Evolutionary conservation across 108 stramenopile species (phyloP).

Genomic region (Nannochloropsis oceanica): DNA sequence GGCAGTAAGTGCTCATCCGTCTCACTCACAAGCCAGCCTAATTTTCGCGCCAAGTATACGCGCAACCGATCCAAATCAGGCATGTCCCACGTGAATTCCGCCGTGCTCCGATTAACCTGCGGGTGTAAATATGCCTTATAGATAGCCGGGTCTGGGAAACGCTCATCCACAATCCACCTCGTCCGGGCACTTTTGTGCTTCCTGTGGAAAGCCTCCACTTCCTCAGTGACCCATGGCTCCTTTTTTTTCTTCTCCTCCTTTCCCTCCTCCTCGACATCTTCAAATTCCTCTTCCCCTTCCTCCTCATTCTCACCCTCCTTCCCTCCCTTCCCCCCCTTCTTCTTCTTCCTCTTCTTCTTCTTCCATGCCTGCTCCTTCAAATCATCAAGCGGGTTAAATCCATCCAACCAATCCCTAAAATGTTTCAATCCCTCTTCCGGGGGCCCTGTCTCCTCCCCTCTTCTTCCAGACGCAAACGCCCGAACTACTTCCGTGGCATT

Average conservation of each 20-base stretch:
- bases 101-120: constrained; percentile 43
- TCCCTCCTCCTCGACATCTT: neutral
- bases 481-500: constrained; percentile 92
- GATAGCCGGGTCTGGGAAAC: constrained; percentile 60
- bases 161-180: constrained; percentile 58
- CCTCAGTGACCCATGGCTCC: neutral
- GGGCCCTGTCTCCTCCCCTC: constrained; percentile 56
- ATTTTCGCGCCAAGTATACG: constrained; percentile 47
- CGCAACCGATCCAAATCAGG: constrained; percentile 57
- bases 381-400: constrained; percentile 25
- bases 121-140: constrained; percentile 63
- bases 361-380: neutral
- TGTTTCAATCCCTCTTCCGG: constrained; percentile 4
- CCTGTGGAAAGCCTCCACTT: constrained; percentile 42
- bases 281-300: constrained; percentile 14
- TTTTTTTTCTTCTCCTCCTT: constrained; percentile 5
- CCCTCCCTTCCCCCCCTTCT: neutral
- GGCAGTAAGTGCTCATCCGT: constrained; percentile 53
- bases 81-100: constrained; percentile 63
- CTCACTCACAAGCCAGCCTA: constrained; percentile 65
- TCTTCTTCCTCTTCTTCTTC: constrained; percentile 20
- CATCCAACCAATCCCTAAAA: constrained; percentile 35
- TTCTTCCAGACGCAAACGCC: constrained; percentile 42
- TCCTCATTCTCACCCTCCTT: neutral
- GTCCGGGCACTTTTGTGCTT: constrained; percentile 60